A percentile compares a stretch with the other conserved stretches of the same genome.
Conservation (phyloP, 2,329 filamentous ascomycete genomes). For the Neoscytalidium dimidiatum region DNA sequence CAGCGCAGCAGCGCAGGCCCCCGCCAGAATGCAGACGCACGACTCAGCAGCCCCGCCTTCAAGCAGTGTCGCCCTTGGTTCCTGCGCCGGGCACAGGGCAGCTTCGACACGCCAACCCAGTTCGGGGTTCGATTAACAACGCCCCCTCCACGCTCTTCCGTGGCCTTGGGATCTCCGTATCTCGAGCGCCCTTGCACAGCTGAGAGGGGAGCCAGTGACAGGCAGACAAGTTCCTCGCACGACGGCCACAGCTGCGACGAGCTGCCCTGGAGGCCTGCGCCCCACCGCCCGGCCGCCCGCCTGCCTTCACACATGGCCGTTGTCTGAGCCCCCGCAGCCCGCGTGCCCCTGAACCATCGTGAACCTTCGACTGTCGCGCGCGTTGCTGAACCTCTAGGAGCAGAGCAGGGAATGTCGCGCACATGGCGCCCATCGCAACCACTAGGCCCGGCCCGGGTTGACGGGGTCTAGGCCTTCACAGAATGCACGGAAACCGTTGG, state of each 20-base stretch:
- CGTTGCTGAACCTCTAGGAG: background rate
- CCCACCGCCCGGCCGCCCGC: constrained; percentile 3
- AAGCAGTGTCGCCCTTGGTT: background rate
- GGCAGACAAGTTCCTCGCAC: constrained; percentile 1
- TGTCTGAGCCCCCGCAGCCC: background rate
- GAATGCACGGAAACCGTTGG: background rate
- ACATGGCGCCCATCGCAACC: background rate
- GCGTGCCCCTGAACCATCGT: constrained; percentile 4
- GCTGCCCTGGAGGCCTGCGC: background rate
- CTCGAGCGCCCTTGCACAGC: constrained; percentile 1
- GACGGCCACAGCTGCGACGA: constrained; percentile 2
- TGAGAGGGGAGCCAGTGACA: background rate
- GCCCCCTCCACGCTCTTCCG: background rate
- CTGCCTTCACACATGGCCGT: background rate
- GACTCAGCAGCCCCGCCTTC: constrained; percentile 11
- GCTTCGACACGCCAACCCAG: background rate
- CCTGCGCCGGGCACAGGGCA: constrained; percentile 1
- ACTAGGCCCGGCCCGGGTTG: constrained; percentile 3
- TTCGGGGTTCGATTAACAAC: background rate
- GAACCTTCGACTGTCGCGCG: background rate
- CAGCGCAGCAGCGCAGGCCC: too few relatives aligned
- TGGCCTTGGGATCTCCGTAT: background rate
- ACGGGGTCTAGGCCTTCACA: background rate
- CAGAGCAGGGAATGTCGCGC: background rate
- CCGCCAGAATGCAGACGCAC: background rate